Percentiles rank a stretch among this genome's conserved stretches.
phyloP scores from a whole-genome alignment of 768 basidiomycete genomes.

The Podaxis sp. region DNA sequence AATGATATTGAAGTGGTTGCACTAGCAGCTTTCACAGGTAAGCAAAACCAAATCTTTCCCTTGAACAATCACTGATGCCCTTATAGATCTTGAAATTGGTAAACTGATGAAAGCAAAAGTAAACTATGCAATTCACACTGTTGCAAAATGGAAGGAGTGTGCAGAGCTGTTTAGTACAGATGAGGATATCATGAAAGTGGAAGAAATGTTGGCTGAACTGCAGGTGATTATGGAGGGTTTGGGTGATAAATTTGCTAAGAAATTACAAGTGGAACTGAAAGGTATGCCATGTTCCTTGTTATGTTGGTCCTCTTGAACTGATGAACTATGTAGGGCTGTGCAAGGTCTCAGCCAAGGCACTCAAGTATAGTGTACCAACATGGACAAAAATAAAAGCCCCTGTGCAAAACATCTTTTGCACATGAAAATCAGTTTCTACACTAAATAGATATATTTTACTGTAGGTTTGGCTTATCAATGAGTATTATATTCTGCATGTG shows the following conservation, averaged over 20 bases:
- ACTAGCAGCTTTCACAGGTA: neutral
- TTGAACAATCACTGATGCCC: neutral
- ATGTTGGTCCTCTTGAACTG: neutral
- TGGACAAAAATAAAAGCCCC: too few relatives aligned
- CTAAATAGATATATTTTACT: too few relatives aligned
- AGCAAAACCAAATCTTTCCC: neutral
- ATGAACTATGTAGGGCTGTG: neutral
- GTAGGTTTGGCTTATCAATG: too few relatives aligned
- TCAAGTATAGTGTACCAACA: too few relatives aligned
- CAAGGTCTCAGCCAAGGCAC: neutral
- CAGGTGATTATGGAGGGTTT: neutral
- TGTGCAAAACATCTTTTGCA: too few relatives aligned
- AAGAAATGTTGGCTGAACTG: neutral
- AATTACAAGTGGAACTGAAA: neutral
- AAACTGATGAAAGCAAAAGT: constrained; percentile 1
- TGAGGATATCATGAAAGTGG: neutral
- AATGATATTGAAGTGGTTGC: neutral
- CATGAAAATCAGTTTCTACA: too few relatives aligned
- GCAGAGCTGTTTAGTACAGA: neutral
- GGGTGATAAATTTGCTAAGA: neutral
- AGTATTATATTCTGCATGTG: too few relatives aligned
- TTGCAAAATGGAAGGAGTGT: constrained; percentile 7
- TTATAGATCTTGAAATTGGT: neutral
- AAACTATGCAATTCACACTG: neutral
- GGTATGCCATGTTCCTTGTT: neutral